phyloP scores from a whole-genome alignment of 2,329 filamentous ascomycete genomes.

The Aspergillus pseudoglaucus region DNA sequence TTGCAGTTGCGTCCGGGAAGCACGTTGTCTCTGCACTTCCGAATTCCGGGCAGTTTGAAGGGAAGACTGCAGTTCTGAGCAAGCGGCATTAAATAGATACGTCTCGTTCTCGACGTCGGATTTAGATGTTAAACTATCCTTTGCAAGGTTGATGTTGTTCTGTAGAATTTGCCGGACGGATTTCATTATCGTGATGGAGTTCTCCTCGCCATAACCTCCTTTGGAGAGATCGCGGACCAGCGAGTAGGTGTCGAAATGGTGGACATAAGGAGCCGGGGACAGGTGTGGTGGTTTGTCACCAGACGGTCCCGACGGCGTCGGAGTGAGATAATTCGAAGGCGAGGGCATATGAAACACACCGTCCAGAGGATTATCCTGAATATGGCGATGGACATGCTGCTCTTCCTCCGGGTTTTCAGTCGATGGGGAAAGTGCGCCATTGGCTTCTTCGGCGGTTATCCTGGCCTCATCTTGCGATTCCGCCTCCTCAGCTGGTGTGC shows the following conservation, averaged over 20 bases:
- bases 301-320: conserved; percentile 18
- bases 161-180: conserved; percentile 71
- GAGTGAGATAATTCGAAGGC: conserved; percentile 28
- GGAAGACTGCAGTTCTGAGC: conserved; percentile 83
- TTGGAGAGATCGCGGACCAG: conserved; percentile 72
- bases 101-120: conserved; percentile 90
- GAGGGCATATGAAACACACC: conserved; percentile 38
- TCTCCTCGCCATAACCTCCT: conserved; percentile 64
- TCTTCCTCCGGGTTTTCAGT: conserved; percentile 7
- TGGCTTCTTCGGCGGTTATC: conserved; percentile 4
- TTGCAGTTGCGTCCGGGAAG: conserved; percentile 77
- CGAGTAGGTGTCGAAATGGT: conserved; percentile 93
- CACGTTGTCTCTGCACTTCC: conserved; percentile 72
- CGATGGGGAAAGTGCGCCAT: conserved; percentile 6
- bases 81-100: conserved; percentile 90
- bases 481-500: conserved; percentile 12
- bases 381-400: neutral
- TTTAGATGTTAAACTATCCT: conserved; percentile 75
- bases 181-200: conserved; percentile 87
- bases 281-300: conserved; percentile 54
- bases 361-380: conserved; percentile 27
- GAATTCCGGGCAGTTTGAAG: conserved; percentile 70
- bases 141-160: conserved; percentile 73
- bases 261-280: conserved; percentile 71
- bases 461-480: conserved; percentile 13